Evolutionary conservation across 2,329 filamentous ascomycete genomes (phyloP), one percentile per base, ranked within the genome.

Genomic region (Penicillium glabrum): DNA sequence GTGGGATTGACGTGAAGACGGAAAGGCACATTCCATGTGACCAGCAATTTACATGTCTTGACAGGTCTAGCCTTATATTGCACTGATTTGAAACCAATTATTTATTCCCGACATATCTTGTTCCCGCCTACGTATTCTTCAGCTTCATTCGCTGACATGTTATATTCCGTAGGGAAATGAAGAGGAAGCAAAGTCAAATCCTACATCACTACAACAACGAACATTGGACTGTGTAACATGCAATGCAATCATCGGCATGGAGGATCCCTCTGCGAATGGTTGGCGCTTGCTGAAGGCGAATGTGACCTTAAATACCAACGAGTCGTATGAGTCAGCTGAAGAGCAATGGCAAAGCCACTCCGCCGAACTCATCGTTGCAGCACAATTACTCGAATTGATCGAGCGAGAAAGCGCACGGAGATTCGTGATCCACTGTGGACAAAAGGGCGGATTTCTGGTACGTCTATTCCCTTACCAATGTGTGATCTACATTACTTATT

Each of bases 371-470:
- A 70, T 80, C 16, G 67, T 86, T 27, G 78, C 81, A n/a, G 81
- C 82, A 6, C 81, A 83, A 53, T 72, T 88, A 4, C 74, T 87
- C 27, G 79, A 80, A 51, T 71, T 83, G 5, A 80, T 85, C 41
- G 83, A 86, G 24, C 80, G 79, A 55, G 78, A 80, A 61, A 83
- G 82, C 37, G 74, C 82, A 3, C 79, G 83, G 19, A 81, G 83
- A 62, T 86, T 87, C 59, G 75, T 81, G 29, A 72, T 86, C 10
- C 77, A 80, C 58, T 66, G 61, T 44, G 70, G 67, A 11, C 62
- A 67, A 41, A 68, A 67, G 16, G 51, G 57, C 23, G 75, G 75
- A 11, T 58, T 79, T 5, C 47, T 79, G 53, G 77, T 79, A 69
- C 53, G 70, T 59, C 39, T 13, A 13, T 14, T 21, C 10, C 26